Evolutionary conservation across 139 green algal species (phyloP), one percentile per base, ranked within the genome.

Genomic region (Micractinium sp.): DNA sequence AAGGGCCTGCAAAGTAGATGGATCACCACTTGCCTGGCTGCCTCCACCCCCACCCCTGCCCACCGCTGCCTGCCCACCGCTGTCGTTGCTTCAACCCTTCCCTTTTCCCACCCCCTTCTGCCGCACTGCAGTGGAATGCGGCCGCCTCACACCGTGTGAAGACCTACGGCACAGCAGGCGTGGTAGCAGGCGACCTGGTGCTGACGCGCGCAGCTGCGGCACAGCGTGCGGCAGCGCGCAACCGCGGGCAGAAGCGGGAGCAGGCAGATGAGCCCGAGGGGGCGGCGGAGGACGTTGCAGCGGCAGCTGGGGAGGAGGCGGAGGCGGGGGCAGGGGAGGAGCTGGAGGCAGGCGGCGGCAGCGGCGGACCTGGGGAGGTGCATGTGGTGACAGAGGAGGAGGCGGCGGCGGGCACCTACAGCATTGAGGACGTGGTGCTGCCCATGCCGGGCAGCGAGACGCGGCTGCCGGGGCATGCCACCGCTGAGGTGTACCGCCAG

Each of bases 371-470:
- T 39, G 33, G 85, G 27, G 82, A 85, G 29, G 93, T 96, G 80
- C 93, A 95, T 33, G 84, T 95, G 18, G 96, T 99, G n/a, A 98
- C 93, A 0, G 91, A 74, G 25, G 95, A 93, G 53, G 97, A 99
- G 41, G 95, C 90, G 35, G 89, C 61, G 3, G 76, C 79, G 0
- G 88, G 90, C 2, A 35, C 27, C 13, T 98, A 91, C 89, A 89
- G 69, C 81, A 93, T 98, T 0, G 88, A 93, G 0, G 94, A 98
- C 82, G 95, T 99, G 12, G 96, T 99, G 39, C 92, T 99, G 91
- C 97, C 97, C 0, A 91, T 99, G 87, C 96, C 96, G 0, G 97
- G 97, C 9, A 78, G 18, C 13, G 36, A 86, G 14, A 91, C 95
- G 14, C 47, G 87, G 5, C 94, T 94, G 78, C 94, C 94, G 3